phyloP scores from a whole-genome alignment of 805 yeast species.

The Zygosaccharomyces kombuchaensis region DNA sequence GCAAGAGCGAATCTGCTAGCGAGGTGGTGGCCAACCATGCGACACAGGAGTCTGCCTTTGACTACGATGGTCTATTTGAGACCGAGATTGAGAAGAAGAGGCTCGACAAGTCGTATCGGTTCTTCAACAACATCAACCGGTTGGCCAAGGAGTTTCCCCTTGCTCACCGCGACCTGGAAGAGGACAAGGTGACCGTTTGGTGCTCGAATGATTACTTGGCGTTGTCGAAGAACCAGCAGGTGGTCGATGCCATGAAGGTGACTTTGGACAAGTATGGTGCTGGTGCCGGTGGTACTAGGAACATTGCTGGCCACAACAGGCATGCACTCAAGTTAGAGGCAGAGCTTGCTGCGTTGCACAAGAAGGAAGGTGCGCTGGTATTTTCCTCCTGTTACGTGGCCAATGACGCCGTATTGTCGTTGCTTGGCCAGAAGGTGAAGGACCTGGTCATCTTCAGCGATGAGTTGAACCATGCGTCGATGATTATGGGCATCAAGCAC shows the following conservation, averaged over 20 bases:
- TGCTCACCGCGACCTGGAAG: conserved; percentile 75
- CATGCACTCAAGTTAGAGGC: conserved; percentile 87
- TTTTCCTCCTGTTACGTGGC: conserved; percentile 96
- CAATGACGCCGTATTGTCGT: conserved; percentile 88
- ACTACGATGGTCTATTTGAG: conserved; percentile 66
- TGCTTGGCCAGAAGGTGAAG: conserved; percentile 86
- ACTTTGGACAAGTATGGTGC: conserved; percentile 89
- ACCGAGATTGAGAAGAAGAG: conserved; percentile 70
- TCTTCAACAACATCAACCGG: conserved; percentile 94
- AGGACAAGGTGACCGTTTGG: conserved; percentile 95
- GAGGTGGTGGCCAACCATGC: conserved; percentile 34
- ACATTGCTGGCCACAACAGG: conserved; percentile 94
- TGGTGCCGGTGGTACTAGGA: conserved; percentile 99
- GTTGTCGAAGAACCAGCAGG: conserved; percentile 78
- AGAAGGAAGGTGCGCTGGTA: conserved; percentile 91
- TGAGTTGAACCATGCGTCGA: conserved; percentile 92
- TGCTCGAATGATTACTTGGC: conserved; percentile 97
- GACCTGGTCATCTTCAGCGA: conserved; percentile 90
- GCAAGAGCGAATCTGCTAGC: conserved; percentile 33
- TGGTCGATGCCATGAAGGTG: conserved; percentile 68
- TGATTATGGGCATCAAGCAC: conserved; percentile 93
- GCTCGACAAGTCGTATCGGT: conserved; percentile 87
- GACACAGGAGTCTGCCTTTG: conserved; percentile 54
- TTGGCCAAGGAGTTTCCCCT: conserved; percentile 88
- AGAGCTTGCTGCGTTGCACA: conserved; percentile 84